Percentiles rank a stretch among this genome's conserved stretches.
These are phyloP conservation scores for Neurospora tetrasperma DNA, from an alignment of 495 filamentous ascomycete species.

Conservation along the genomic window DNA sequence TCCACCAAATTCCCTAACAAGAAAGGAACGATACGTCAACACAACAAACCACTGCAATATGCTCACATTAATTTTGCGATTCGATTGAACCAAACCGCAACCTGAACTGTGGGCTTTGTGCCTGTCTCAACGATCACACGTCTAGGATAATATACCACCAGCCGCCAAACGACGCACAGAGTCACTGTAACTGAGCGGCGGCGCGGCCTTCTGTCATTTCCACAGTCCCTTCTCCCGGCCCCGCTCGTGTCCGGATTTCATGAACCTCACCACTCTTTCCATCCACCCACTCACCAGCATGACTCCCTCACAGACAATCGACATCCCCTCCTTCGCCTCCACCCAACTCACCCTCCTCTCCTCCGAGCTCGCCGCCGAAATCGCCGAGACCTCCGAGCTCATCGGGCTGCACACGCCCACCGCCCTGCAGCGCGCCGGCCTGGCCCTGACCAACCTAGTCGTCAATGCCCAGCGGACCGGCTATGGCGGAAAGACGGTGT, in stretches of 20 bases:
- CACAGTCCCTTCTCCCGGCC: not conserved
- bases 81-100: not conserved
- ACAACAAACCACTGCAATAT: not conserved
- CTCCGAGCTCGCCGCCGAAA: slow-evolving; percentile 69
- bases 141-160: no score
- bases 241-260: not conserved
- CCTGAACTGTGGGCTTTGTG: not conserved
- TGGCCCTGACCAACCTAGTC: slow-evolving; percentile 73
- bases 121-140: no score
- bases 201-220: not conserved
- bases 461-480: slow-evolving; percentile 80
- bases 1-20: not conserved
- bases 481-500: slow-evolving; percentile 73
- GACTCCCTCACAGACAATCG: slow-evolving; percentile 36
- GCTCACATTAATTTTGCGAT: not conserved
- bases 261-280: not conserved
- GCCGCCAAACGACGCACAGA: not conserved
- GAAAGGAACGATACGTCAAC: not conserved
- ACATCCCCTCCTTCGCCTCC: slow-evolving; percentile 66
- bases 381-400: slow-evolving; percentile 60
- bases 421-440: slow-evolving; percentile 70
- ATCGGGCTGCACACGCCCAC: slow-evolving; percentile 60
- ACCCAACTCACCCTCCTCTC: slow-evolving; percentile 70
- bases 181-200: not conserved
- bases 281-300: slow-evolving; percentile 12